These are phyloP conservation scores for Neocatenulostroma microsporum DNA, from an alignment of 2,329 filamentous ascomycete species.

Conservation along the genomic window DNA sequence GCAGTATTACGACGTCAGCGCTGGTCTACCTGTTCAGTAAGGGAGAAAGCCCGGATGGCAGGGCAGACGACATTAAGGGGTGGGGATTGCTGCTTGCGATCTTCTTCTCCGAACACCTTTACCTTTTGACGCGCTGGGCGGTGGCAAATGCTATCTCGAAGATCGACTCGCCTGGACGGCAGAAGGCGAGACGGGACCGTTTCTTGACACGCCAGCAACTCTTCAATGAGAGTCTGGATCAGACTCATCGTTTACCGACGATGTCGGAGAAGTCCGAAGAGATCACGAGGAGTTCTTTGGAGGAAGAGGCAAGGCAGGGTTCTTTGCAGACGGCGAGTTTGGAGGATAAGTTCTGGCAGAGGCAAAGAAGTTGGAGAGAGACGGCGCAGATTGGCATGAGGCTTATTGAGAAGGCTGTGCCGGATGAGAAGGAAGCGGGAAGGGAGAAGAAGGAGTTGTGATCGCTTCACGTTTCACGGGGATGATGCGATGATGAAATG, in stretches of 20 bases:
- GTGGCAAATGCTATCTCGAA: slow-evolving; percentile 68
- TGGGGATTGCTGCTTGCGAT: slow-evolving; percentile 78
- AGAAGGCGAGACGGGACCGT: slow-evolving; percentile 75
- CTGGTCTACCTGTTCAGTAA: slow-evolving; percentile 84
- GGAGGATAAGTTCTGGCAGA: slow-evolving; percentile 47
- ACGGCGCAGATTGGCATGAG: slow-evolving; percentile 44
- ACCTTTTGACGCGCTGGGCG: slow-evolving; percentile 66
- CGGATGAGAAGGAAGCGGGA: slow-evolving; percentile 16
- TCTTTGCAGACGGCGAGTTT: slow-evolving; percentile 36
- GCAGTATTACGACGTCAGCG: slow-evolving; percentile 77
- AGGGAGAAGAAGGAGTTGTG: slow-evolving; percentile 29
- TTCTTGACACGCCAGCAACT: slow-evolving; percentile 73
- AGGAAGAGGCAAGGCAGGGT: slow-evolving; percentile 46
- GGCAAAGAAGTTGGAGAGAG: slow-evolving; percentile 44
- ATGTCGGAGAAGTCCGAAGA: slow-evolving; percentile 47
- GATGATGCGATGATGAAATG: too few relatives aligned
- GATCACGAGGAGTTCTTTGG: slow-evolving; percentile 57
- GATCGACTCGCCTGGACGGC: slow-evolving; percentile 75
- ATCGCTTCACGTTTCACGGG: too few relatives aligned
- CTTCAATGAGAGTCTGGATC: slow-evolving; percentile 62
- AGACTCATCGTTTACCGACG: slow-evolving; percentile 41
- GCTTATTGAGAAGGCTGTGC: slow-evolving; percentile 40
- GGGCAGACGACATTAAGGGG: slow-evolving; percentile 61
- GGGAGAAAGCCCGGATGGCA: slow-evolving; percentile 56
- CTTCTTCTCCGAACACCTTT: slow-evolving; percentile 81